phyloP scores from a whole-genome alignment of 257 asterid genomes.

The Plantago elongata region DNA sequence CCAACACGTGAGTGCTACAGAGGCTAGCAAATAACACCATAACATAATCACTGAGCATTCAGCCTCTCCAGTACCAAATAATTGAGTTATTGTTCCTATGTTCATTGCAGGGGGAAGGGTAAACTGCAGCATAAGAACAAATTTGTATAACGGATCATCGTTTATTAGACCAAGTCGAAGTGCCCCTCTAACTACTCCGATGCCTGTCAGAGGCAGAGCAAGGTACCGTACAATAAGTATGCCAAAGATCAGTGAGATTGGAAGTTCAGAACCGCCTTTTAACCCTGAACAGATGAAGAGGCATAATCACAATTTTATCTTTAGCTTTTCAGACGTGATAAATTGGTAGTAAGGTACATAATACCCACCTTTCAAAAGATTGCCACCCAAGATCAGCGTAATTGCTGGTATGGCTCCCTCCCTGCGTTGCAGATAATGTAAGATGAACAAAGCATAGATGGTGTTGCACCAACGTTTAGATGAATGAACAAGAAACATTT shows the following conservation, averaged over 20 bases:
- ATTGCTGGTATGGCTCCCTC: conserved; percentile 86
- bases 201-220: conserved; percentile 61
- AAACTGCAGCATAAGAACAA: conserved; percentile 76
- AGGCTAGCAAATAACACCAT: conserved; percentile 28
- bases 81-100: conserved; percentile 41
- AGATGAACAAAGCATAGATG: neutral
- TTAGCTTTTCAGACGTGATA: neutral
- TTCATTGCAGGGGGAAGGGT: conserved; percentile 92
- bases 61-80: conserved; percentile 30
- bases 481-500: neutral
- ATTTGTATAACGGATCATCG: conserved; percentile 55
- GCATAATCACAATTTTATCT: neutral
- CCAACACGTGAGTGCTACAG: conserved; percentile 29
- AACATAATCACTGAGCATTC: conserved; percentile 34
- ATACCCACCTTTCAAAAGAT: conserved; percentile 56
- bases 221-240: conserved; percentile 57
- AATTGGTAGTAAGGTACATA: neutral
- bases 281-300: conserved; percentile 40
- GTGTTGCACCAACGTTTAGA: neutral
- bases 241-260: conserved; percentile 48
- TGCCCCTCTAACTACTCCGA: conserved; percentile 60
- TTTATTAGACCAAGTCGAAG: conserved; percentile 47
- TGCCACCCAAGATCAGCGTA: conserved; percentile 81
- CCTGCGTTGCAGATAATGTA: conserved; percentile 35
- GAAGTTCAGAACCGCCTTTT: conserved; percentile 52